These are phyloP conservation scores for Mitragyna speciosa DNA, from an alignment of 257 asterid genomes.

Conservation along the genomic window DNA sequence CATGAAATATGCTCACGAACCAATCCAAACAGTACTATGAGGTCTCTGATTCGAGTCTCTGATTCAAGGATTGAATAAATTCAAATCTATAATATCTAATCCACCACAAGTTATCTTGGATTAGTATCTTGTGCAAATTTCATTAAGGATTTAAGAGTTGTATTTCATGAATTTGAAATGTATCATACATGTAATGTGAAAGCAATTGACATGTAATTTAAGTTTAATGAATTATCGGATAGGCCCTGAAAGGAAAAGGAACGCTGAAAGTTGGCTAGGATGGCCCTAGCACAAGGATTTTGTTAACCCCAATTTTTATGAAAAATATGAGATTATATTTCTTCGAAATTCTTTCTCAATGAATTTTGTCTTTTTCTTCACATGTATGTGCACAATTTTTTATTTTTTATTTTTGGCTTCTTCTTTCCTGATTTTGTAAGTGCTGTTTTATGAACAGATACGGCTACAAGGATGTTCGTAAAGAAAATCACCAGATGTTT, in stretches of 20 bases:
- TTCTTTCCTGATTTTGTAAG: not conserved
- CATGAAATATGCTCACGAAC: not conserved
- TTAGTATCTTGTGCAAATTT: not conserved
- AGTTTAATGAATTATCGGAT: not conserved
- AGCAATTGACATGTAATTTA: not conserved
- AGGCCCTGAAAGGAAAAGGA: no score
- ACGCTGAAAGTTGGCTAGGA: no score
- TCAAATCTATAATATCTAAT: no score
- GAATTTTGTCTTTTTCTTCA: no score
- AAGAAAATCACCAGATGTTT: constrained; percentile 85
- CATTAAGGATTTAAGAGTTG: not conserved
- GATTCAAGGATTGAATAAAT: not conserved
- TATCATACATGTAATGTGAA: no score
- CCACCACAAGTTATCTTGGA: no score
- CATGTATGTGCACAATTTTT: not conserved
- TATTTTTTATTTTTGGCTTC: not conserved
- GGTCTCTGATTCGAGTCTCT: not conserved
- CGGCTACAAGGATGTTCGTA: constrained; percentile 96
- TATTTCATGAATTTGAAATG: not conserved
- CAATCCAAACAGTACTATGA: not conserved
- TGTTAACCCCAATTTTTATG: no score
- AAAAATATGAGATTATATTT: not conserved
- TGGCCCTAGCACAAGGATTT: no score
- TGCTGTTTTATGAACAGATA: constrained; percentile 50
- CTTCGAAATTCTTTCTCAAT: not conserved